Evolutionary conservation across 2,329 filamentous ascomycete species (phyloP).

Genomic region (Clonostachys byssicola): DNA sequence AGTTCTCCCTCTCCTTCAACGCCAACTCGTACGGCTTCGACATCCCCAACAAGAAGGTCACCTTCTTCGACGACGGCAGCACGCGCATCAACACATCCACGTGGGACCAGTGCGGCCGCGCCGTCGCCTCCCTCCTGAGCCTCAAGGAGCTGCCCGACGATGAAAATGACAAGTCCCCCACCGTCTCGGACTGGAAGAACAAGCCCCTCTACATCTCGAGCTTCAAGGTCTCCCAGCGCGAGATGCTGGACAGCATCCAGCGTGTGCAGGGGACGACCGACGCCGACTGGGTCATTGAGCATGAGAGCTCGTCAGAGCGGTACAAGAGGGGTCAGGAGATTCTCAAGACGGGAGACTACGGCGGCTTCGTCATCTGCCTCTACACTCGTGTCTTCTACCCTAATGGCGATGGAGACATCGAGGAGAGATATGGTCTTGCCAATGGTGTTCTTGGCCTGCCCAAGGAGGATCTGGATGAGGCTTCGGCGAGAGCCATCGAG

Average conservation of each 20-base stretch:
- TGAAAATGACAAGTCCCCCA: conserved; percentile 26
- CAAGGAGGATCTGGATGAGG: conserved; percentile 53
- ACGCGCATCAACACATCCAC: conserved; percentile 54
- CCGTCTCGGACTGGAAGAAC: conserved; percentile 33
- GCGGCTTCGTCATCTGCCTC: conserved; percentile 18
- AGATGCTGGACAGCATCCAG: conserved; percentile 60
- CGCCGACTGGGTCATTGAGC: conserved; percentile 54
- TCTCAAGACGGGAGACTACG: not conserved
- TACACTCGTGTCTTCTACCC: conserved; percentile 53
- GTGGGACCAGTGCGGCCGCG: conserved; percentile 52
- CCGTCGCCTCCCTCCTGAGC: conserved; percentile 43
- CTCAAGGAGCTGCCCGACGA: conserved; percentile 39
- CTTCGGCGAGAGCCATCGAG: conserved; percentile 42
- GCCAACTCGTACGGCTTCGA: conserved; percentile 41
- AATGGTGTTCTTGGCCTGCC: conserved; percentile 55
- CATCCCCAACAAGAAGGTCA: conserved; percentile 31
- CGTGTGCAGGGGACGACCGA: conserved; percentile 53
- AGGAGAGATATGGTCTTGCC: conserved; percentile 20
- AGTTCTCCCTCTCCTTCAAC: conserved; percentile 34
- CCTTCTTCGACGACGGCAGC: conserved; percentile 52
- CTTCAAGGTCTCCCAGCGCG: conserved; percentile 56
- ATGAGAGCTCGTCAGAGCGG: conserved; percentile 30
- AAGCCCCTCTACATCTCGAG: conserved; percentile 46
- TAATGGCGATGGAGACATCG: conserved; percentile 20
- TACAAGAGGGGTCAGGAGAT: not conserved